These are phyloP conservation scores for Spirogloea muscicola DNA, from an alignment of 139 green algal genomes.

Conservation along the genomic window DNA sequence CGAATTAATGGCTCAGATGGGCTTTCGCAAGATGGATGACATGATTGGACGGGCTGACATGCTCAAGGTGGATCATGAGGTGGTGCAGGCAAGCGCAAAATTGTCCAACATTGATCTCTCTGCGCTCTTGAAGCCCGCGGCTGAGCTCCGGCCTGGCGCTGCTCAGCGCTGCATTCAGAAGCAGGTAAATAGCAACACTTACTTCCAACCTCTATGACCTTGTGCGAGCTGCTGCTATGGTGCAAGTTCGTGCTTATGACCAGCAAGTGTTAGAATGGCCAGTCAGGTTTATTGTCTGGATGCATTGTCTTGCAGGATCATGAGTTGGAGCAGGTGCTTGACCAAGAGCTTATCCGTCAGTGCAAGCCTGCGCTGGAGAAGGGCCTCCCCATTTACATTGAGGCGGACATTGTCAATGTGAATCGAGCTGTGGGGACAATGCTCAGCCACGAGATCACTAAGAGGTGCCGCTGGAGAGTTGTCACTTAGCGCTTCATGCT, in stretches of 20 bases:
- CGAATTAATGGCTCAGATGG: constrained; percentile 81
- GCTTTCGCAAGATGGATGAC: constrained; percentile 76
- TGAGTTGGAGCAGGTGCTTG: constrained; percentile 73
- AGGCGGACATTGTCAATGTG: constrained; percentile 73
- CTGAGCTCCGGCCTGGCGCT: constrained; percentile 72
- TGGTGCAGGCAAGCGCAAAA: constrained; percentile 67
- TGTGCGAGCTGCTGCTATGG: no score
- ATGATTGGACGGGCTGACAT: constrained; percentile 89
- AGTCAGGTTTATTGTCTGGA: background rate
- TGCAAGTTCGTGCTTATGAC: no score
- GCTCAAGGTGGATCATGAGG: constrained; percentile 65
- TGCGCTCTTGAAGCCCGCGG: constrained; percentile 75
- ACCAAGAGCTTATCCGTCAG: constrained; percentile 73
- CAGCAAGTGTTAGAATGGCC: no score
- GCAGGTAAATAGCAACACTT: constrained; percentile 23
- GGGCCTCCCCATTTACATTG: constrained; percentile 63
- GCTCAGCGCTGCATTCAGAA: constrained; percentile 59
- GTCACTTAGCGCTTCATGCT: no score
- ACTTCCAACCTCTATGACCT: no score
- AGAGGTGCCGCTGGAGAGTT: constrained; percentile 22
- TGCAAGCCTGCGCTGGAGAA: constrained; percentile 63
- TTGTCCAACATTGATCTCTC: constrained; percentile 75
- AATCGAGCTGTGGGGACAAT: constrained; percentile 82
- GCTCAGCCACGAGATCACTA: constrained; percentile 65
- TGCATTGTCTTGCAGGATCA: constrained; percentile 68